Base-by-base conservation (phyloP, 1,284 basidiomycete genomes). In the Fomitiporia mediterranea region DNA sequence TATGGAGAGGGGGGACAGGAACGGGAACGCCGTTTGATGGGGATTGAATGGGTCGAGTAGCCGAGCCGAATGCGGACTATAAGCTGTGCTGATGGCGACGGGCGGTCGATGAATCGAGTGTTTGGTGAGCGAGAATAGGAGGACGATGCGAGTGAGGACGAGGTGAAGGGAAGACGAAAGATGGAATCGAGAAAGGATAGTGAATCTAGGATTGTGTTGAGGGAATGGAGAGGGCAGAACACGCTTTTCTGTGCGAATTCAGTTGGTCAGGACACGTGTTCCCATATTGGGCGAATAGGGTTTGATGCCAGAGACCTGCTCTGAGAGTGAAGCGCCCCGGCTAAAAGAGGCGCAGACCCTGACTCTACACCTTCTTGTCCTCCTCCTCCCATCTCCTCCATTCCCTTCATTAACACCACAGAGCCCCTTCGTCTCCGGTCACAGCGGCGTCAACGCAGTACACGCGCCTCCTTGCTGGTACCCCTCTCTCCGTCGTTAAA, bases 261-360 rank as follows among this genome's bases (percentile, higher is more conserved):
- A n/a, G n/a, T n/a, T n/a, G n/a, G n/a, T n/a, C n/a, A n/a, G n/a
- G n/a, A n/a, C 39, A 42, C 39, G 39, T 42, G 39, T 42, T 42
- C 15, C 39, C 39, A 42, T 17, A 42, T 42, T 17, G n/a, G 39
- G 9, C n/a, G 23, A 42, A 42, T 15, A 42, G 17, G 19, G 17
- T 42, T 42, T 42, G 39, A 42, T 42, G 19, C n/a, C n/a, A 17
- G n/a, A n/a, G n/a, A n/a, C n/a, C n/a, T n/a, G n/a, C n/a, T n/a
- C n/a, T n/a, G n/a, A n/a, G n/a, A n/a, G n/a, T n/a, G 39, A 42
- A 42, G 39, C 39, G 39, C 39, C n/a, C n/a, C 39, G 39, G 39
- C 39, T 42, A 42, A 42, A 42, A 42, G 39, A 42, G 39, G 39
- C 39, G 39, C 15, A 42, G 39, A 42, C 39, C 39, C 39, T 42